Evolutionary conservation across 1,139 yeast genomes (phyloP), one percentile per base, ranked within the genome.

Genomic region (Magnusiomyces fungicola): DNA sequence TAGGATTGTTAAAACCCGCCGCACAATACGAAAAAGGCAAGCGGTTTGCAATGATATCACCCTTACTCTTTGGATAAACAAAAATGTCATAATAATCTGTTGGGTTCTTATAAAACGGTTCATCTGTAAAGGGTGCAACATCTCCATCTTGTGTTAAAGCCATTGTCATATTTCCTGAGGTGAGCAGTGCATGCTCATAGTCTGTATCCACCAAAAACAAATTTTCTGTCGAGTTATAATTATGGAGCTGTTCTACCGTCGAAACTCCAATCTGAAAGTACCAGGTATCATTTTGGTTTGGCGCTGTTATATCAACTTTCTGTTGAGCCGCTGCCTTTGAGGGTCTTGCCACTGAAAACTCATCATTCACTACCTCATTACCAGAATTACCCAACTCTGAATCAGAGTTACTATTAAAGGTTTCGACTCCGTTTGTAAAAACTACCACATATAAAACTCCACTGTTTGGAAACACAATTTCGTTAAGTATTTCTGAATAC

Each of bases 21-120:
- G 96, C 96, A 65, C 95, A 84, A 77, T 87, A 80, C 51, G 94
- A 83, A 54, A 71, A 70, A 42, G 78, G 73, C 47, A 85, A 61
- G 21, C 33, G 43, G 23, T 43, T 14, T 5, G 48, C 45, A 3
- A 27, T 18, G 42, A 46, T 34, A 18, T 46, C 27, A 23, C 3
- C 68, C 65, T 14, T 59, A 56, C 46, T 79, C 71, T 55, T 73
- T 60, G 56, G 71, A 40, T 33, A 51, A 3, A 51, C 37, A 60
- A 34, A 66, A 62, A 40, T 70, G 65, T 3, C 70, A 72, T 41
- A 69, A 62, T 2, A 77, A 67, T 58, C 76, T 80, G 3, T 81
- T 58, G 63, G 69, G 72, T 46, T 83, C 53, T 50, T 70, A 74
- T 75, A 42, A 70, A 12, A 63, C 48, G 24, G 56, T 47, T 29